Conservation (phyloP, 2,329 filamentous ascomycete genomes). For the Diaporthe nobilis region DNA sequence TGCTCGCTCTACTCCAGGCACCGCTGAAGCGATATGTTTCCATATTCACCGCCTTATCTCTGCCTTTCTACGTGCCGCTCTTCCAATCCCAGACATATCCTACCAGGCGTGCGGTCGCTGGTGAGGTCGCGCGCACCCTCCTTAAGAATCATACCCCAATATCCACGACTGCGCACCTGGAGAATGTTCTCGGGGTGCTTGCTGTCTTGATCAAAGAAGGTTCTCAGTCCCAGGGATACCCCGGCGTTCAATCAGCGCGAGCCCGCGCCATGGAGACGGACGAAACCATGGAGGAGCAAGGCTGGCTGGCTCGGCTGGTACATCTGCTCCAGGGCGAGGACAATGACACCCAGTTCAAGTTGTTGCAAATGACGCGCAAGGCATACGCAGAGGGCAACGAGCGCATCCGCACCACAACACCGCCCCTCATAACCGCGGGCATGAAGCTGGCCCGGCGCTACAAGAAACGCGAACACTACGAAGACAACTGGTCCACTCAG, state of each 20-base stretch:
- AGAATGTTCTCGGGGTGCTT: slow-evolving; percentile 89
- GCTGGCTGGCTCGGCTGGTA: slow-evolving; percentile 93
- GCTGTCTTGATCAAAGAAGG: slow-evolving; percentile 96
- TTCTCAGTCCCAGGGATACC: slow-evolving; percentile 87
- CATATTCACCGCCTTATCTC: slow-evolving; percentile 93
- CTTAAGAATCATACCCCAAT: slow-evolving; percentile 87
- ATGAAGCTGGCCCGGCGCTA: slow-evolving; percentile 90
- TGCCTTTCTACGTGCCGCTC: slow-evolving; percentile 92
- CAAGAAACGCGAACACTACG: slow-evolving; percentile 90
- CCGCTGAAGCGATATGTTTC: slow-evolving; percentile 92
- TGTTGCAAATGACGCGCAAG: slow-evolving; percentile 89
- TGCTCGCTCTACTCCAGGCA: slow-evolving; percentile 90
- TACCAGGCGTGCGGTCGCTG: slow-evolving; percentile 90
- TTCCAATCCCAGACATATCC: slow-evolving; percentile 93
- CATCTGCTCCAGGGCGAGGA: slow-evolving; percentile 87
- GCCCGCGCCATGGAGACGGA: slow-evolving; percentile 85
- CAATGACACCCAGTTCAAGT: slow-evolving; percentile 94
- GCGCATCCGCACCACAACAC: slow-evolving; percentile 94
- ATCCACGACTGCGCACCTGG: slow-evolving; percentile 81
- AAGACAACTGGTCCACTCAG: slow-evolving; percentile 74
- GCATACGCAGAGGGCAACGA: slow-evolving; percentile 94
- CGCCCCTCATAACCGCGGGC: slow-evolving; percentile 89
- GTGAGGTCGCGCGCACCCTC: slow-evolving; percentile 87
- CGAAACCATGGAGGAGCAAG: slow-evolving; percentile 97
- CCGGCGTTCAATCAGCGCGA: slow-evolving; percentile 83